These are phyloP conservation scores for Rhododendron mucronatum DNA, from an alignment of 148 eudicot genomes.

Conservation along the genomic window DNA sequence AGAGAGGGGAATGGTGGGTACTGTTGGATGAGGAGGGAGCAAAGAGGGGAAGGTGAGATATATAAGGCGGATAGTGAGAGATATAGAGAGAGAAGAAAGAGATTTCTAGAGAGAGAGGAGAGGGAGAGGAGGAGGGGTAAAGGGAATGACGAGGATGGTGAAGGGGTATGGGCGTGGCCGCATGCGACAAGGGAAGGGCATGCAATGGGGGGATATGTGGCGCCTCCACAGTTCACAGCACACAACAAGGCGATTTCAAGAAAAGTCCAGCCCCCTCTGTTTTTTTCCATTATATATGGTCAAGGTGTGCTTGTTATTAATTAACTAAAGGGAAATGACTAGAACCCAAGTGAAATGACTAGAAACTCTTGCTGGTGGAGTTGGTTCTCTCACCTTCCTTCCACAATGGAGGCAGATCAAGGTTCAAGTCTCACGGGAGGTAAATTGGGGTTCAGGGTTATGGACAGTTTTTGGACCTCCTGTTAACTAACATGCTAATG, in stretches of 20 bases:
- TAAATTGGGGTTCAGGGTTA: too few species aligned
- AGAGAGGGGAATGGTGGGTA: too few species aligned
- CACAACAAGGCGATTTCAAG: background rate
- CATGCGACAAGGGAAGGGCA: constrained; percentile 43
- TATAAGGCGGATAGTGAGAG: constrained; percentile 8
- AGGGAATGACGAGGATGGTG: constrained; percentile 12
- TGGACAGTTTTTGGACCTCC: fast-evolving
- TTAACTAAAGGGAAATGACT: too few species aligned
- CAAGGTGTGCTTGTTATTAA: background rate
- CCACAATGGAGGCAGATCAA: too few species aligned
- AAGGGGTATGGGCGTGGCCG: constrained; percentile 58
- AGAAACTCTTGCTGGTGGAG: too few species aligned
- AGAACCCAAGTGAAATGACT: too few species aligned
- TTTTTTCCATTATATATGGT: background rate
- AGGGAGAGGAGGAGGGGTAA: constrained; percentile 1
- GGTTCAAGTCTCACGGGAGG: too few species aligned
- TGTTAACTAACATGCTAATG: too few species aligned
- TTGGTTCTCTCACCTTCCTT: too few species aligned
- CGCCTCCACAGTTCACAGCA: background rate
- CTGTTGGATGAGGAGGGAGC: constrained; percentile 7
- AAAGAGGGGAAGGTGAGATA: constrained; percentile 1
- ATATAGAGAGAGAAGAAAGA: background rate
- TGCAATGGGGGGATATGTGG: constrained; percentile 21
- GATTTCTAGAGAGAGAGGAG: background rate
- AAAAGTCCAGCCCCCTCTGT: background rate